Evolutionary conservation across 1,284 basidiomycete genomes (phyloP).

Genomic region (Malassezia obtusa): DNA sequence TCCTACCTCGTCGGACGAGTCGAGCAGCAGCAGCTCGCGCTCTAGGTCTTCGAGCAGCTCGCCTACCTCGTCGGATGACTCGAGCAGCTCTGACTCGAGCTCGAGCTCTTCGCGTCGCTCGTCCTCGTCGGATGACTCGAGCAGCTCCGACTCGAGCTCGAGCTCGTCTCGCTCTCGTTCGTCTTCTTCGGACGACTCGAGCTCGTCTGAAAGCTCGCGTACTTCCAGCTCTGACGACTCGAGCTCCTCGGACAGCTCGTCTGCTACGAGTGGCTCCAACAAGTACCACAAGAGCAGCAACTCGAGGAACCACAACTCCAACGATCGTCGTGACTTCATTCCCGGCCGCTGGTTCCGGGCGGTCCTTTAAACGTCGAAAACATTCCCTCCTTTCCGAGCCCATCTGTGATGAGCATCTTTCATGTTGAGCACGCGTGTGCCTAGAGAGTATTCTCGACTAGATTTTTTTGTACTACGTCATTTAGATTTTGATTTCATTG

Average conservation of each 20-base stretch:
- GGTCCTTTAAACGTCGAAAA: neutral
- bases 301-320: neutral
- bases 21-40: neutral
- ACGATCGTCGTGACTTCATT: neutral
- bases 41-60: neutral
- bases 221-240: neutral
- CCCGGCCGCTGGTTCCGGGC: neutral
- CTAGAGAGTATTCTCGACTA: too few relatives aligned
- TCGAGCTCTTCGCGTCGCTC: neutral
- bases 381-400: neutral
- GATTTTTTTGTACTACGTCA: too few relatives aligned
- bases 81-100: neutral
- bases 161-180: neutral
- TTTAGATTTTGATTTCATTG: too few relatives aligned
- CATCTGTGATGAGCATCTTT: neutral
- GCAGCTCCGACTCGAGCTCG: neutral
- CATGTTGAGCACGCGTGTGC: neutral
- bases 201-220: neutral
- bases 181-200: slow-evolving; percentile 20
- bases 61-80: neutral
- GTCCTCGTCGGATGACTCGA: neutral
- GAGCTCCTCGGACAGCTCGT: neutral
- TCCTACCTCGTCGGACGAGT: neutral
- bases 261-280: neutral
- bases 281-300: neutral